Percentiles rank a stretch among this genome's conserved stretches.
Evolutionary conservation across 805 yeast species (phyloP).

Genomic region (Maudiozyma bulderi): DNA sequence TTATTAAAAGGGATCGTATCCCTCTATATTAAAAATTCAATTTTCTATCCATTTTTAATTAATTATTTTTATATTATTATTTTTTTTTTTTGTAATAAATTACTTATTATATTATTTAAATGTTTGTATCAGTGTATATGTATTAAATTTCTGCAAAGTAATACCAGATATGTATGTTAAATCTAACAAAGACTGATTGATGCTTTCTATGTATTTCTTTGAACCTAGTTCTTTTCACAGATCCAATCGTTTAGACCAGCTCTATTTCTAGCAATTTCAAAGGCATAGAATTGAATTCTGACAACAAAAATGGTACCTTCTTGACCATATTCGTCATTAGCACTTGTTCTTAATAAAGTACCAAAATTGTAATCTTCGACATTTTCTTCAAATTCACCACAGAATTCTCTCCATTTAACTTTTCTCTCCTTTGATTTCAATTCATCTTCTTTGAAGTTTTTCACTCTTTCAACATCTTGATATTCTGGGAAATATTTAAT

Average conservation of each 20-base stretch:
- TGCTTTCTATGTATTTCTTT: no score
- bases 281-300: slow-evolving; percentile 89
- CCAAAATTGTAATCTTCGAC: slow-evolving; percentile 94
- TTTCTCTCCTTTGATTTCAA: slow-evolving; percentile 77
- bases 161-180: no score
- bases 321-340: slow-evolving; percentile 68
- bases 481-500: slow-evolving; percentile 83
- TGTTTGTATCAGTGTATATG: no score
- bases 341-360: slow-evolving; percentile 71
- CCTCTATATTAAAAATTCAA: no score
- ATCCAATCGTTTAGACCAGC: slow-evolving; percentile 90
- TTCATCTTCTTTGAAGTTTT: slow-evolving; percentile 58
- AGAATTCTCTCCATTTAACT: slow-evolving; percentile 81
- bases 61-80: neutral
- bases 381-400: slow-evolving; percentile 68
- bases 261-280: slow-evolving; percentile 89
- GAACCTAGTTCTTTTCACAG: slow-evolving; percentile 7
- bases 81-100: neutral
- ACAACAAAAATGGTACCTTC: slow-evolving; percentile 80
- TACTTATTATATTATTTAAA: no score
- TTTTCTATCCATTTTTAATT: neutral
- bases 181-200: no score
- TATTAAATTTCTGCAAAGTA: no score
- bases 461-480: slow-evolving; percentile 46
- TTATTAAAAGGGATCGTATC: neutral